Percentiles rank a stretch among this genome's conserved stretches.
phyloP scores from a whole-genome alignment of 164 flowering plant species.

The Hamamelis virginiana region DNA sequence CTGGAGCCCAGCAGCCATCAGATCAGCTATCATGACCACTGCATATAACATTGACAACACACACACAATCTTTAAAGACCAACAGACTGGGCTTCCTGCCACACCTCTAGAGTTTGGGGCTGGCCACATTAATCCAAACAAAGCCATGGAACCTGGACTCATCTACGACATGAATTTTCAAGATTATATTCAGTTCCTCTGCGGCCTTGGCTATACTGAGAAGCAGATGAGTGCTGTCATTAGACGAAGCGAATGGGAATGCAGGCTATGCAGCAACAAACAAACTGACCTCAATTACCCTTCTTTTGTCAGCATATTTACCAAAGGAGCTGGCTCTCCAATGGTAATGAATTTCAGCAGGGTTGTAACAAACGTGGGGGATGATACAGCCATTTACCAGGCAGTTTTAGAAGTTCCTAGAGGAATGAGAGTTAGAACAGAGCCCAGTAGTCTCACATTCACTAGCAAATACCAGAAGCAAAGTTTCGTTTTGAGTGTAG shows the following conservation, averaged over 20 bases:
- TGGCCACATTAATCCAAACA: conserved; percentile 20
- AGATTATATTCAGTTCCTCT: conserved; percentile 19
- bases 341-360: conserved; percentile 21
- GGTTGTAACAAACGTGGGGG: conserved; percentile 29
- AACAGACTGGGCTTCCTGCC: conserved; percentile 9
- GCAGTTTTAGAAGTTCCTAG: conserved; percentile 20
- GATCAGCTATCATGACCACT: conserved; percentile 43
- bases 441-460: conserved; percentile 28
- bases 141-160: conserved; percentile 26
- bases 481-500: conserved; percentile 20
- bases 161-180: conserved; percentile 14
- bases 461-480: conserved; percentile 23
- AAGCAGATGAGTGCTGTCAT: conserved; percentile 23
- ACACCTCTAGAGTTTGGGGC: conserved; percentile 20
- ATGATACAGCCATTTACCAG: conserved; percentile 11
- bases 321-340: conserved; percentile 4
- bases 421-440: conserved; percentile 19
- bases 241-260: conserved; percentile 21
- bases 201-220: conserved; percentile 19
- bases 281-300: conserved; percentile 32
- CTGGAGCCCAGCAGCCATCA: conserved; percentile 44
- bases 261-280: conserved; percentile 19
- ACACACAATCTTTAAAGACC: conserved; percentile 8
- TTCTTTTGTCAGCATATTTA: conserved; percentile 26
- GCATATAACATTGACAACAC: conserved; percentile 21